Base-by-base conservation (phyloP, 192 early-diverging fungal species). In the Pilaira anomala region DNA sequence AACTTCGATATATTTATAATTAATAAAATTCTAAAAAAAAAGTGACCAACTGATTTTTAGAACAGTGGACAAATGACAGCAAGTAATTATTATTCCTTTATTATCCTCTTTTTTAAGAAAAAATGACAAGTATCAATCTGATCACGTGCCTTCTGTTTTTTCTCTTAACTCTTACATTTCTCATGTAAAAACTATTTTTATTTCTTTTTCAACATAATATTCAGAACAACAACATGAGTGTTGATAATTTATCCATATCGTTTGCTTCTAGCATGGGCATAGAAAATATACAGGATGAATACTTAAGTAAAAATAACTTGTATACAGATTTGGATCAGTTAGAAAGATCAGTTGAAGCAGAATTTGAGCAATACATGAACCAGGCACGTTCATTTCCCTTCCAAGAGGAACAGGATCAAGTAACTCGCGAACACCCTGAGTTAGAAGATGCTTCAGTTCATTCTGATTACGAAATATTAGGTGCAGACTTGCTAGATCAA, bases 391-490 rank as follows among this genome's bases (percentile, higher is more conserved):
- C 44, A 11, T 46, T 46, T 16, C 44, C 44, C 13, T 46, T 46
- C 16, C 44, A 46, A 18, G 44, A 46, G 16, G 16, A 46, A 19
- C 13, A 46, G 12, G 2, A 45, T 1, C 2, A 46, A 1, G 7
- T 18, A n/a, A 19, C 16, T 14, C 44, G 18, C 5, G 13, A 18
- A 46, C 44, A 46, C 13, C 30, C 13, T 12, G 39, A 30, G 14
- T 29, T 57, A 2, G 28, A 28, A 8, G 21, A 57, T 41, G 39
- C 21, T 3, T 57, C 55, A 12, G 19, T 57, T 21, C 55, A 57
- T 16, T 57, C 55, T 5, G 55, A 57, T 41, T 19, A 57, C 6
- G 55, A 36, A 3, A 57, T 57, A 13, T 39, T 57, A 9, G 55
- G 55, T n/a, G 55, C 26, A 7, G 55, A 36, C 55, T 5, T 57